Evolutionary conservation across 129 eudicot genomes (phyloP).

Genomic region (Lactuca saligna): DNA sequence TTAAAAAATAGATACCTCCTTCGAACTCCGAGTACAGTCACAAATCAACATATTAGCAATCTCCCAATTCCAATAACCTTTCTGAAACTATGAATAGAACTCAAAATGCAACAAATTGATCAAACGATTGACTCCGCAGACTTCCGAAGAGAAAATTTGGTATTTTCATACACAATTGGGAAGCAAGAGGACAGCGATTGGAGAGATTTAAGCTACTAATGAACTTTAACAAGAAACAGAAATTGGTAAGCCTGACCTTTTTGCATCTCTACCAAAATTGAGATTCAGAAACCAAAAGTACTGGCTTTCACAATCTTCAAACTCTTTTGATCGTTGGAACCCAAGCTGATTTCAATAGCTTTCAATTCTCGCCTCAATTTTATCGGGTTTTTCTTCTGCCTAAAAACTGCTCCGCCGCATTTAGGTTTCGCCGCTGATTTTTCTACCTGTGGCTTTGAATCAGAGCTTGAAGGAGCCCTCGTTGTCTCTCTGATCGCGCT

Average conservation of each 20-base stretch:
- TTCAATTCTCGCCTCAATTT: constrained; percentile 31
- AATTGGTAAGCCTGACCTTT: constrained; percentile 37
- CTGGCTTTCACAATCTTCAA: constrained; percentile 31
- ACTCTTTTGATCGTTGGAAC: constrained; percentile 37
- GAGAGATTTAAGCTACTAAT: constrained; percentile 38
- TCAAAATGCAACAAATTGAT: constrained; percentile 30
- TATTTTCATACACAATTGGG: constrained; percentile 29
- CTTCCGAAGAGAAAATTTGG: constrained; percentile 37
- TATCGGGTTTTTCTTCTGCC: constrained; percentile 1
- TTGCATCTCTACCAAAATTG: constrained; percentile 28
- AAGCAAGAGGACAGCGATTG: constrained; percentile 26
- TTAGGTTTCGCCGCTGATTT: constrained; percentile 26
- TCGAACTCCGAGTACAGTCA: constrained; percentile 36
- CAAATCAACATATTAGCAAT: constrained; percentile 14
- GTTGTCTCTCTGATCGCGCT: constrained; percentile 56
- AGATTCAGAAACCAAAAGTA: constrained; percentile 35
- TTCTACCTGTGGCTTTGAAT: constrained; percentile 33
- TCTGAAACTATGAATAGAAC: constrained; percentile 14
- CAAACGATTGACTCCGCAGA: constrained; percentile 24
- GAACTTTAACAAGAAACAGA: constrained; percentile 20
- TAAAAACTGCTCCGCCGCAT: constrained; percentile 32
- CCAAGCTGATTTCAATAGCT: constrained; percentile 12
- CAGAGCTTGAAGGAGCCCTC: constrained; percentile 43
- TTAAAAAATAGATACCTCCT: constrained; percentile 25
- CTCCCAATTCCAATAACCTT: constrained; percentile 24